Base-by-base conservation (phyloP, 164 flowering plant genomes). In the Nymphaea colorata region DNA sequence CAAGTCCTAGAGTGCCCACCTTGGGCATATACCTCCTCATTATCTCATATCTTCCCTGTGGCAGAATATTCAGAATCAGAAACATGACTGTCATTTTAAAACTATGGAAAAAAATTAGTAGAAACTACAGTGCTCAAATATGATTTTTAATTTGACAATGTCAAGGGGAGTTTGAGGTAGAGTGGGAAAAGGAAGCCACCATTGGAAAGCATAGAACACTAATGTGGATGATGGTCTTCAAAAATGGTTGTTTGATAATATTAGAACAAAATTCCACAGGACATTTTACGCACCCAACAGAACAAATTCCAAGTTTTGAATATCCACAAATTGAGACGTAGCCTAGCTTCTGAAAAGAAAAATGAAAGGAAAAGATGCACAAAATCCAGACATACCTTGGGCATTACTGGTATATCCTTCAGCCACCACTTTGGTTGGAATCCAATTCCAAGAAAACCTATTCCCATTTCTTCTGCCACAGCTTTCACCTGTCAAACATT, bases 11-110 rank as follows among this genome's bases (percentile, higher is more conserved):
- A 44, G 97, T 72, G 17, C 98, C 99, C 76, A 95, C 99, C 80
- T 86, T 87, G 41, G 98, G 98, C 97, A 90, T 92, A 84, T 92
- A 92, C 70, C 87, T 90, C 81, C 83, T 85, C 97, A 92, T 92
- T 61, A 95, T 92, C 41, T 86, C 89, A 70, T 92, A 95, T 74
- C 98, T 85, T 79, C 96, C 98, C 99, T 95, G 94, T 72, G 71
- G 69, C 82, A 81, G 77, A 77, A 74, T 43, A 64, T 59, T 62
- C 51, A 55, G 42, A 10, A 51, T 51, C 36, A 25, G 36, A 25
- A 25, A 25, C 36, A 25, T 25, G 36, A 25, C 36, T 1, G 36
- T 25, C 36, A 25, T 25, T 25, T 25, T 25, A 25, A 25, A 25
- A 25, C 36, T 25, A 1, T 25, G 36, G 36, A 25, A 25, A 25